Percentiles rank a stretch among this genome's conserved stretches.
These are phyloP conservation scores for Vitellaria paradoxa DNA, from an alignment of 179 eudicot species.

Conservation along the genomic window DNA sequence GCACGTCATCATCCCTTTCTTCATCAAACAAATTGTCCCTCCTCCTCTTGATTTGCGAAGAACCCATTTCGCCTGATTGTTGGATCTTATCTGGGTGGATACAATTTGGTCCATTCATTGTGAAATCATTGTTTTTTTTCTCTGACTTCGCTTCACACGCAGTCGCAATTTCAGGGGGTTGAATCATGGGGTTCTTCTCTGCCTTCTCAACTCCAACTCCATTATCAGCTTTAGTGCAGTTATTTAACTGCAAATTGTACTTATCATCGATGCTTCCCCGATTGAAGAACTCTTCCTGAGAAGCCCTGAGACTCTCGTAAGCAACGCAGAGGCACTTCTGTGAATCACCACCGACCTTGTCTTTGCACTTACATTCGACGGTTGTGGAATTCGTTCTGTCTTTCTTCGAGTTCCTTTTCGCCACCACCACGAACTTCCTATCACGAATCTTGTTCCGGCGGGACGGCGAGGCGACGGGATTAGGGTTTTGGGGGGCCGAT, in stretches of 20 bases:
- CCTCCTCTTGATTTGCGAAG: conserved; percentile 52
- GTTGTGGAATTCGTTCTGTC: conserved; percentile 14
- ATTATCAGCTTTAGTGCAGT: not conserved
- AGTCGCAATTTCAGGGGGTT: conserved; percentile 5
- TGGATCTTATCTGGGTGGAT: conserved; percentile 21
- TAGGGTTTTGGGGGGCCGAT: conserved; percentile 37
- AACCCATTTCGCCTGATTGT: conserved; percentile 35
- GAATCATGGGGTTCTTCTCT: conserved; percentile 18
- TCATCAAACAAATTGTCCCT: conserved; percentile 60
- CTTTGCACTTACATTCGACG: conserved; percentile 50
- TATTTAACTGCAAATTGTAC: not conserved
- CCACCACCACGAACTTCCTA: conserved; percentile 64
- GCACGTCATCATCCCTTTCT: conserved; percentile 45
- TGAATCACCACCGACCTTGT: conserved; percentile 25
- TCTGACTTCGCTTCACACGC: conserved; percentile 16
- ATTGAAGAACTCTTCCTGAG: conserved; percentile 73
- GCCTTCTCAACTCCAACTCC: conserved; percentile 9
- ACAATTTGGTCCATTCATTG: conserved; percentile 14
- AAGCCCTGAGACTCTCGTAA: conserved; percentile 68
- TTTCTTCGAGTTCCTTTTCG: conserved; percentile 45
- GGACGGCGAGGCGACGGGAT: conserved; percentile 17
- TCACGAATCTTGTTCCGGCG: conserved; percentile 53
- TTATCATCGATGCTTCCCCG: conserved; percentile 5
- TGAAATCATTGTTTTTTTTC: conserved; percentile 12
- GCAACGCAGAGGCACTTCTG: conserved; percentile 66